Conservation (phyloP, 1,284 basidiomycete genomes). For the Baeospora myosura region DNA sequence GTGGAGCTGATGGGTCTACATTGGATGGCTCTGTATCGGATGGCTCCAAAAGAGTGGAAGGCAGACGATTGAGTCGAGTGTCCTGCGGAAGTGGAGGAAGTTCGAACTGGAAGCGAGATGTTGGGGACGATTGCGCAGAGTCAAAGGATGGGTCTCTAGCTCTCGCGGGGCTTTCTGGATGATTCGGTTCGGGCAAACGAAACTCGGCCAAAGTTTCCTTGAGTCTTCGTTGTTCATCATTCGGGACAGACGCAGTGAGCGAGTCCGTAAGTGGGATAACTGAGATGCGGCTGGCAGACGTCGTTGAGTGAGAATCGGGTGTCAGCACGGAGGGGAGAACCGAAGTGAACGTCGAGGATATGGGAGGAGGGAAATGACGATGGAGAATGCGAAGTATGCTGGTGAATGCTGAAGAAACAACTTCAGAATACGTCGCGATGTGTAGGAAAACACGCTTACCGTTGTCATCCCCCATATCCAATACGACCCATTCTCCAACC, state of each 20-base stretch:
- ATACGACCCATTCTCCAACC: conserved; percentile 44
- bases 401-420: conserved; percentile 41
- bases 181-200: too few relatives aligned
- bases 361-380: conserved; percentile 35
- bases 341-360: conserved; percentile 41
- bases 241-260: too few relatives aligned
- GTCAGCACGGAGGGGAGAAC: conserved; percentile 19
- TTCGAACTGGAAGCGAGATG: too few relatives aligned
- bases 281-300: too few relatives aligned
- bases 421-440: not conserved
- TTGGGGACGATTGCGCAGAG: not conserved
- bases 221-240: too few relatives aligned
- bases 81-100: not conserved
- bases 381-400: conserved; percentile 57
- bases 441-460: conserved; percentile 28
- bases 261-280: too few relatives aligned
- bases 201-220: too few relatives aligned
- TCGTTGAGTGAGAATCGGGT: too few relatives aligned
- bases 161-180: not conserved
- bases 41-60: not conserved
- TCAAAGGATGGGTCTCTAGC: not conserved
- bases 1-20: too few relatives aligned
- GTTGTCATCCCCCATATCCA: conserved; percentile 49
- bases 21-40: too few relatives aligned
- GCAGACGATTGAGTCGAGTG: not conserved